Base-by-base conservation (phyloP, 2,329 filamentous ascomycete species). In the Elsinoe necatrix region DNA sequence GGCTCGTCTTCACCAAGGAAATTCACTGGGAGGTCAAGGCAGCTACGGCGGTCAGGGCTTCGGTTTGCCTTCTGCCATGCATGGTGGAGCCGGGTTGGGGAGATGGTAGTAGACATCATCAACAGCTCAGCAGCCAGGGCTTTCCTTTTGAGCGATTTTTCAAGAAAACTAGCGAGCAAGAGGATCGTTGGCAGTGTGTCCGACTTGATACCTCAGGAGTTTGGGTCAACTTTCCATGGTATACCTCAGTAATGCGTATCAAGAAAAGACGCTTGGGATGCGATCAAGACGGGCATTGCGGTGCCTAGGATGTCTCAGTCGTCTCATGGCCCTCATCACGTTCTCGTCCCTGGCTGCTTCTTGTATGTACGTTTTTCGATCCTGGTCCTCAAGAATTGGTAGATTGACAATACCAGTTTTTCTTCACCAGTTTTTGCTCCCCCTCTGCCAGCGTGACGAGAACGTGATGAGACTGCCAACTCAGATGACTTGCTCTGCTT, bases 51-150 rank as follows among this genome's bases (percentile, higher is more conserved):
- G 87, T 76, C 86, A 95, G 75, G 78, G 42, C 31, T 43, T 35
- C 72, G 89, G 89, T 93, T 95, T 95, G 83, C 90, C 87, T 64
- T 77, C 77, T 74, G 86, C 89, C 82, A 87, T 95, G 81, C 95
- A 95, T 73, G 76, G 76, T 59, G 78, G 81, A 50, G 56, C 45
- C 20, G 60, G 57, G 25, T 57, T 61, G 29, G 59, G 58, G 43
- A 59, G 85, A 69, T 90, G 86, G 85, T 89, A 76, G 74, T 35
- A 6, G 56, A 54, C 54, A 45, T 1, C n/a, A 39, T 12, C 43
- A 39, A 18, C 55, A 57, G 55, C 48, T 55, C 54, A 23, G 42
- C 29, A 45, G 29, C 42, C 42, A 37, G 41, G 34, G 42, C 41
- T 23, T 47, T 43, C 31, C 39, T 11, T 21, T 47, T 34, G 39